Conservation (phyloP, 805 yeast species). For the Jamesozyma spencerorum region DNA sequence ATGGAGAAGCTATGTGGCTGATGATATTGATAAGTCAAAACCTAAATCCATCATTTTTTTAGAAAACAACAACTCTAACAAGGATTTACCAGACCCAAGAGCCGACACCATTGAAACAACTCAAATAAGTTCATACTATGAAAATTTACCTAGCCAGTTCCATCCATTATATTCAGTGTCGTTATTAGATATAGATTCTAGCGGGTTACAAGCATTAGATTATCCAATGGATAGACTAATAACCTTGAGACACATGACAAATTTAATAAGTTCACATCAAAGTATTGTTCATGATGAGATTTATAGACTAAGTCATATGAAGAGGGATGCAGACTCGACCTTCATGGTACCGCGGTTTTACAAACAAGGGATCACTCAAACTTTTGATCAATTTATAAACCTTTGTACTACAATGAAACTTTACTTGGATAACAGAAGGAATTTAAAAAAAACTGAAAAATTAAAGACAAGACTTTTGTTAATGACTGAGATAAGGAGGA, state of each 20-base stretch:
- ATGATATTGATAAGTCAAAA: not conserved
- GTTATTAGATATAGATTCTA: constrained; percentile 14
- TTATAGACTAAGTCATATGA: constrained; percentile 19
- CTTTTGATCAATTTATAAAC: constrained; percentile 17
- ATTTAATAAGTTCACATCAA: constrained; percentile 22
- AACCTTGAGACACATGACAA: constrained; percentile 16
- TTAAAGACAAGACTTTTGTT: constrained; percentile 15
- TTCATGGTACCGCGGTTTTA: constrained; percentile 20
- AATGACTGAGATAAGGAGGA: constrained; percentile 15
- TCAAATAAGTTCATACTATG: constrained; percentile 15
- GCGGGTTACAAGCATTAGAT: constrained; percentile 19
- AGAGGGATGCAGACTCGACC: constrained; percentile 24
- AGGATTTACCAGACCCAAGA: constrained; percentile 12
- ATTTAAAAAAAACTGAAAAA: constrained; percentile 17
- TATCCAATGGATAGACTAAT: constrained; percentile 22
- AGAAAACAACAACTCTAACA: constrained; percentile 8
- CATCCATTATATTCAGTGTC: constrained; percentile 17
- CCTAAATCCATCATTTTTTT: constrained; percentile 2
- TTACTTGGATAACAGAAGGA: constrained; percentile 19
- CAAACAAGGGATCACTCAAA: constrained; percentile 19
- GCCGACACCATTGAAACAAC: constrained; percentile 15
- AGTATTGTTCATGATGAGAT: constrained; percentile 23
- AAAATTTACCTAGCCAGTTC: constrained; percentile 10
- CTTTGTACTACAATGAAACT: constrained; percentile 20
- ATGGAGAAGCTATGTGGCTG: constrained; percentile 12